phyloP scores from a whole-genome alignment of 2,329 filamentous ascomycete genomes.

The Aspergillus fischeri region DNA sequence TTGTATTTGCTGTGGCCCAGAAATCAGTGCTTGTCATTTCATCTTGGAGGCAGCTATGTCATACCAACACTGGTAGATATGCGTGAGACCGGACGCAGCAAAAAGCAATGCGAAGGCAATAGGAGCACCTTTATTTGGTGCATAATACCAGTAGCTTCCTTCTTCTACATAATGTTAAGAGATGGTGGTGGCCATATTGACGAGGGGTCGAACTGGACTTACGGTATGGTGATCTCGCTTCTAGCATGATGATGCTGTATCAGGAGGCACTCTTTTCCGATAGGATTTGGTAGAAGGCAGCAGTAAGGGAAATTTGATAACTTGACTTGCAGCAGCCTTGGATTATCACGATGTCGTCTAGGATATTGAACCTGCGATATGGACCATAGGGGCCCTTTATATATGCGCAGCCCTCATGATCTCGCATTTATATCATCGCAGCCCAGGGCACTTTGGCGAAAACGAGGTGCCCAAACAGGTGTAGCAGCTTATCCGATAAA shows the following conservation, averaged over 20 bases:
- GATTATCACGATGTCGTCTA: not conserved
- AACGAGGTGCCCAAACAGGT: slow-evolving; percentile 16
- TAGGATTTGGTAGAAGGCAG: not conserved
- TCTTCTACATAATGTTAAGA: slow-evolving; percentile 23
- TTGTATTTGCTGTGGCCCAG: slow-evolving; percentile 30
- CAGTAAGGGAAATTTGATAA: not conserved
- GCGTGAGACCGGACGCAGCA: slow-evolving; percentile 32
- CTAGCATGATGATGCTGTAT: slow-evolving; percentile 11
- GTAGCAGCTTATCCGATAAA: not conserved
- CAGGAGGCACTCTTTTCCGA: not conserved
- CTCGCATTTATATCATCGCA: not conserved
- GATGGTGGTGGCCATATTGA: not conserved
- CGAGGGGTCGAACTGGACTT: slow-evolving; percentile 3
- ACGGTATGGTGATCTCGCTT: slow-evolving; percentile 26
- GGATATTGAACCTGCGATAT: not conserved
- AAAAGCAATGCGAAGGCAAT: slow-evolving; percentile 41
- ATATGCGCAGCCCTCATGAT: not conserved
- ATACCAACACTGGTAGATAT: slow-evolving; percentile 38
- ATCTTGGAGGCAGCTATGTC: not conserved
- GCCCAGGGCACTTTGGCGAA: slow-evolving; percentile 14
- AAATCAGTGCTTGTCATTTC: slow-evolving; percentile 3
- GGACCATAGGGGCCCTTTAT: not conserved
- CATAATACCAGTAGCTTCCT: slow-evolving; percentile 39
- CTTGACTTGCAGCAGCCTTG: not conserved
- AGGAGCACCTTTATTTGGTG: slow-evolving; percentile 39